phyloP scores from a whole-genome alignment of 805 yeast species.

The Ogataea trehaloabstinens region DNA sequence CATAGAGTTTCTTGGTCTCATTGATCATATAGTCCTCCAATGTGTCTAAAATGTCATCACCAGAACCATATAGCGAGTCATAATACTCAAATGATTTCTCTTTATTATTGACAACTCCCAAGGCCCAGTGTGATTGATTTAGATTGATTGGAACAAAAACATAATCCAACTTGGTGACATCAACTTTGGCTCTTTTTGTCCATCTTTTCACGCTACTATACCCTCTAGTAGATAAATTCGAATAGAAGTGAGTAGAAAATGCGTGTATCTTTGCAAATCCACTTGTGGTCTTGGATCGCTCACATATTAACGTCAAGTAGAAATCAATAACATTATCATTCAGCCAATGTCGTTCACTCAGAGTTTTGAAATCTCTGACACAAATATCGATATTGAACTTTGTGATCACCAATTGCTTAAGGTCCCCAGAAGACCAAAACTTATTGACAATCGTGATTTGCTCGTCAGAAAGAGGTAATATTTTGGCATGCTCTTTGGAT shows the following conservation, averaged over 20 bases:
- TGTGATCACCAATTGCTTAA: slow-evolving; percentile 29
- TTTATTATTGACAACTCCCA: slow-evolving; percentile 71
- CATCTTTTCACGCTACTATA: slow-evolving; percentile 79
- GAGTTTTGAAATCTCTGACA: slow-evolving; percentile 66
- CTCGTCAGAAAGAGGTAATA: slow-evolving; percentile 29
- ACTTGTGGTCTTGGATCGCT: slow-evolving; percentile 28
- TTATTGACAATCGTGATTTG: slow-evolving; percentile 35
- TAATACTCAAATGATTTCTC: slow-evolving; percentile 60
- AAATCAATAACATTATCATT: slow-evolving; percentile 90
- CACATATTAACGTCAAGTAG: slow-evolving; percentile 57
- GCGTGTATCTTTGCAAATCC: slow-evolving; percentile 48
- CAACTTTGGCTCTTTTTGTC: slow-evolving; percentile 74
- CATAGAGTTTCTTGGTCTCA: slow-evolving; percentile 58
- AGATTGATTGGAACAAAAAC: slow-evolving; percentile 86
- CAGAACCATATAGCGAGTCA: slow-evolving; percentile 69
- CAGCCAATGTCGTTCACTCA: slow-evolving; percentile 74
- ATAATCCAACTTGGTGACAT: slow-evolving; percentile 60
- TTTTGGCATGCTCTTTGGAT: slow-evolving; percentile 33
- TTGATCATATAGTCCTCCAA: slow-evolving; percentile 61
- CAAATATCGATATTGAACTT: slow-evolving; percentile 56
- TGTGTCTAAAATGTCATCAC: slow-evolving; percentile 41
- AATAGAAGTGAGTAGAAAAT: slow-evolving; percentile 86
- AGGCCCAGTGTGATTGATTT: slow-evolving; percentile 86
- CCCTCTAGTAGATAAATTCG: slow-evolving; percentile 69
- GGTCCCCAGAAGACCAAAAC: slow-evolving; percentile 31